Conservation (phyloP, 352 stramenopile genomes). For the Globisporangium iwayamae region DNA sequence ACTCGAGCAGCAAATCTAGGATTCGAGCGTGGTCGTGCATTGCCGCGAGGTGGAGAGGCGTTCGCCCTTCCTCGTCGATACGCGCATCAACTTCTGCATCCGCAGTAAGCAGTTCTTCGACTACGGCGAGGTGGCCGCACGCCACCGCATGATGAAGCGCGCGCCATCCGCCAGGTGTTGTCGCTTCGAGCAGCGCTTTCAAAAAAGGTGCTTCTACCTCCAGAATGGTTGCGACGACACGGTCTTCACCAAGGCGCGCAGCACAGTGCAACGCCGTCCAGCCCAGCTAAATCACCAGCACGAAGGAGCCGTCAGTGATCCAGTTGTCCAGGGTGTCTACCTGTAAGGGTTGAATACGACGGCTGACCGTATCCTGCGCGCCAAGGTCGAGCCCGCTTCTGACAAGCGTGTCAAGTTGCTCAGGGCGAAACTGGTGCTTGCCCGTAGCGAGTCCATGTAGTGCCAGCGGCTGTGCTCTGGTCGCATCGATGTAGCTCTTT, state of each 20-base stretch:
- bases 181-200: slow-evolving; percentile 7
- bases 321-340: background rate
- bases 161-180: slow-evolving; percentile 11
- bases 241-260: background rate
- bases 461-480: slow-evolving; percentile 12
- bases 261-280: slow-evolving; percentile 14
- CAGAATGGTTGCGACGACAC: slow-evolving; percentile 7
- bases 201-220: background rate
- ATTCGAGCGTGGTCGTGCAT: background rate
- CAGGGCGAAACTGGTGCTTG: slow-evolving; percentile 4
- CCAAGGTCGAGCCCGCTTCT: slow-evolving; percentile 1
- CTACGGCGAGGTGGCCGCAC: slow-evolving; percentile 1
- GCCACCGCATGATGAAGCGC: slow-evolving; percentile 12
- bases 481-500: slow-evolving; percentile 10
- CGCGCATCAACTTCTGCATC: slow-evolving; percentile 10
- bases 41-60: slow-evolving; percentile 7
- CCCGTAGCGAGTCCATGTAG: slow-evolving; percentile 10
- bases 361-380: slow-evolving; percentile 4
- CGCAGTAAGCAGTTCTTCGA: slow-evolving; percentile 8
- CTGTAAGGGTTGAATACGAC: background rate
- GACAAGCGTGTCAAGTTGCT: slow-evolving; percentile 8
- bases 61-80: background rate
- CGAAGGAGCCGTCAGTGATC: background rate
- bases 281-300: background rate
- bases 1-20: slow-evolving; percentile 13